Conservation (phyloP, 805 yeast genomes). For the Ogataea degrootiae region DNA sequence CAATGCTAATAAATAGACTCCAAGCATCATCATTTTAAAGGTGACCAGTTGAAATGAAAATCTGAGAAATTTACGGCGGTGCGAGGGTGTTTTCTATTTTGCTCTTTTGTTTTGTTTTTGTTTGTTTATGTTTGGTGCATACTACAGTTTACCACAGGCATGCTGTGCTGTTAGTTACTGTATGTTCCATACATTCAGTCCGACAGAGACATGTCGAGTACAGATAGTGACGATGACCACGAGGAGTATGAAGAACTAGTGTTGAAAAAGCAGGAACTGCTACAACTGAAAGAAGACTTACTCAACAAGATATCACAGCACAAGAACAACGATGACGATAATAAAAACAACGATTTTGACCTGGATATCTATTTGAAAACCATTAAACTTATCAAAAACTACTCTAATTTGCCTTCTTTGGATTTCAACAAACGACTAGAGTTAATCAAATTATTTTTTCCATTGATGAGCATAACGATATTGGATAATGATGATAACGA, state of each 20-base stretch:
- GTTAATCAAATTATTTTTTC: slow-evolving; percentile 23
- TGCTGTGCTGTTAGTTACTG: no score
- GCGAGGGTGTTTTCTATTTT: no score
- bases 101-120: no score
- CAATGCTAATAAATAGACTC: neutral
- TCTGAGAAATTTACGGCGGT: no score
- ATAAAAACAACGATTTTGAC: slow-evolving; percentile 8
- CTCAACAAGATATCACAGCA: neutral
- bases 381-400: slow-evolving; percentile 10
- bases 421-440: slow-evolving; percentile 23
- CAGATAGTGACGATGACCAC: slow-evolving; percentile 6
- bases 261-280: slow-evolving; percentile 4
- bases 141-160: no score
- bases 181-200: neutral
- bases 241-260: slow-evolving; percentile 10
- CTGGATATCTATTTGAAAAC: slow-evolving; percentile 15
- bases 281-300: neutral
- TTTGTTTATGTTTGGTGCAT: no score
- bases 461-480: slow-evolving; percentile 20
- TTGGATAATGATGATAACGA: neutral
- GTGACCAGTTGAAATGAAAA: no score
- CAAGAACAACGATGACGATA: neutral
- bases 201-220: neutral
- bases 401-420: slow-evolving; percentile 26
- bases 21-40: neutral